Evolutionary conservation across 257 asterid genomes (phyloP).

Genomic region (Solanum sejunctum): DNA sequence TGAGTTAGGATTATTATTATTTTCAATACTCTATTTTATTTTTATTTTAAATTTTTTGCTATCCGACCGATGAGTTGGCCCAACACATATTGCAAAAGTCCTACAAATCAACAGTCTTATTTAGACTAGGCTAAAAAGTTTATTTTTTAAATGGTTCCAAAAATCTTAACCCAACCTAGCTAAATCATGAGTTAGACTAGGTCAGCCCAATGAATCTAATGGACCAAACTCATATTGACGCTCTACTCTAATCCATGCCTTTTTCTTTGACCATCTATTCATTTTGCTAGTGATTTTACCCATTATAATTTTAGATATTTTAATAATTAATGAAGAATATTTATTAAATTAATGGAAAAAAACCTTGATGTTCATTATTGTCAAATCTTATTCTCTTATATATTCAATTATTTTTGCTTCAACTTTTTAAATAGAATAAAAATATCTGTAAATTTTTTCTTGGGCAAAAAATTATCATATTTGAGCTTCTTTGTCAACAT

Average conservation of each 20-base stretch:
- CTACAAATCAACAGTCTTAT: too few relatives aligned
- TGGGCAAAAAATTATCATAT: background rate
- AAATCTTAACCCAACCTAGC: too few relatives aligned
- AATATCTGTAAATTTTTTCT: background rate
- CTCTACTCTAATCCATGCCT: background rate
- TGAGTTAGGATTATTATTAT: too few relatives aligned
- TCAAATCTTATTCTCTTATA: background rate
- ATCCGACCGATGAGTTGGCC: too few relatives aligned
- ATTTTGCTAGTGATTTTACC: background rate
- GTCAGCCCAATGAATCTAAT: too few relatives aligned
- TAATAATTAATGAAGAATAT: background rate
- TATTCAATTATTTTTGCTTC: background rate
- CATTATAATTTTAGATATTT: background rate
- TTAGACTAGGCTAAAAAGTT: too few relatives aligned
- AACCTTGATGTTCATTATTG: background rate
- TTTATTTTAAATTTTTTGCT: too few relatives aligned
- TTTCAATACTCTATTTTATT: too few relatives aligned
- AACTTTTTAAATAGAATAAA: background rate
- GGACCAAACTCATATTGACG: rapidly evolving
- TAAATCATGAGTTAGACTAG: too few relatives aligned
- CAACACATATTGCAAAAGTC: too few relatives aligned
- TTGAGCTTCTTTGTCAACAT: background rate
- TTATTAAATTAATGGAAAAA: background rate
- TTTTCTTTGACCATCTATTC: background rate
- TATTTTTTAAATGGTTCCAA: too few relatives aligned